These are phyloP conservation scores for Hypholoma fasciculare DNA, from an alignment of 768 basidiomycete genomes.

Conservation along the genomic window DNA sequence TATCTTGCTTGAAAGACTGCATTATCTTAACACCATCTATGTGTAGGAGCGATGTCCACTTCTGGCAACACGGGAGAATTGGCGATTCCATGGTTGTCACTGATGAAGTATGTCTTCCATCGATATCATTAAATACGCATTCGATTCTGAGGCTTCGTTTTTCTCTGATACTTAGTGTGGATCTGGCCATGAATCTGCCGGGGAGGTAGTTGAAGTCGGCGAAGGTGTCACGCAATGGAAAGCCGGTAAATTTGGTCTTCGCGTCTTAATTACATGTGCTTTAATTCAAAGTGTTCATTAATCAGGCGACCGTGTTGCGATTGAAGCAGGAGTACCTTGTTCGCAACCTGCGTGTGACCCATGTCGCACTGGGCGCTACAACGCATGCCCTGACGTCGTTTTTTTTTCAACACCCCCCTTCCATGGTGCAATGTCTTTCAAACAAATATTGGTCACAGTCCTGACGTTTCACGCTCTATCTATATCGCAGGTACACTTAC, in stretches of 20 bases:
- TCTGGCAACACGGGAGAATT: slow-evolving; percentile 70
- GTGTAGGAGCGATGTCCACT: slow-evolving; percentile 67
- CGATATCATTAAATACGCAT: neutral
- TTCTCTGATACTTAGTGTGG: slow-evolving; percentile 48
- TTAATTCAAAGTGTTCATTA: neutral
- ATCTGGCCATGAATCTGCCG: slow-evolving; percentile 71
- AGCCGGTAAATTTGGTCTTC: slow-evolving; percentile 34
- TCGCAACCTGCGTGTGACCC: slow-evolving; percentile 60
- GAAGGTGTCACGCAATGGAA: slow-evolving; percentile 70
- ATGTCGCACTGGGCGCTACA: slow-evolving; percentile 65
- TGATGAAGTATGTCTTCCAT: slow-evolving; percentile 47
- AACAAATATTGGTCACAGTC: neutral
- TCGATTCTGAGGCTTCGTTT: neutral
- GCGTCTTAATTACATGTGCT: neutral
- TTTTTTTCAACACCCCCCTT: slow-evolving; percentile 74
- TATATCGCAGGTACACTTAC: slow-evolving; percentile 52
- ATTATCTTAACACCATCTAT: slow-evolving; percentile 1
- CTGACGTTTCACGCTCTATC: neutral
- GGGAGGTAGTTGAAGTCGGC: slow-evolving; percentile 63
- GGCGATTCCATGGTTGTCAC: slow-evolving; percentile 72
- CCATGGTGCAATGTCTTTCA: slow-evolving; percentile 42
- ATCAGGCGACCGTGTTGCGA: slow-evolving; percentile 64
- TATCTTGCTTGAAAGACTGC: neutral
- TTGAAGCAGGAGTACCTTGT: slow-evolving; percentile 71
- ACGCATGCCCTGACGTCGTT: slow-evolving; percentile 59